Base-by-base conservation (phyloP, 208 protist genomes). In the Tritrichomonas musculus region DNA sequence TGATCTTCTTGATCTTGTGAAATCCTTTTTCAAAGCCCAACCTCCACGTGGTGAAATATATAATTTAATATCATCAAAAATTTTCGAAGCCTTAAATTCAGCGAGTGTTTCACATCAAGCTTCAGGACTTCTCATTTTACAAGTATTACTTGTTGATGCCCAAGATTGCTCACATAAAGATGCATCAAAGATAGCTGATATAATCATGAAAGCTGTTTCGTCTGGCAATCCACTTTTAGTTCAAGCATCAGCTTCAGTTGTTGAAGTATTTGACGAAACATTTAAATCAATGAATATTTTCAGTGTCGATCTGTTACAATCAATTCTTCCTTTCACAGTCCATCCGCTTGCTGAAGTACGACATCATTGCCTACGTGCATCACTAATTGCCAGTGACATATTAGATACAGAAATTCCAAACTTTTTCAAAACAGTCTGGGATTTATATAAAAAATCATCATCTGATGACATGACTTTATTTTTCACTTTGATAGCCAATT, bases 261-360 rank as follows among this genome's bases (percentile, higher is more conserved):
- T 88, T 53, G 77, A 88, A 60, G 9, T 27, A 22, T 57, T 88
- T 47, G 22, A 88, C 17, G 47, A 88, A 88, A 57, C 47, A 20
- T 88, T 88, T 57, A 9, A 25, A n/a, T 88, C 41, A 13, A 57
- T 88, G 77, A 88, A 88, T 60, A 47, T 88, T 33, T 88, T 47
- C 17, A 57, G 25, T 53, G n/a, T 47, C 39, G 44, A n/a, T 25
- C 39, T 88, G 39, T 20, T 88, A 17, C 0, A 25, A 33, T 25
- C 14, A 60, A 27, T 88, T 88, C 3, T 88, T 22, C 77, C 77
- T 13, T 33, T 60, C 17, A 53, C 57, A 39, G 30, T 88, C 0
- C 39, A 20, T 36, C 17, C 33, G 17, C 22, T 33, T 47, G n/a
- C 11, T 20, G 77, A 88, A 88, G 47, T 88, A 17, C 25, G 30